Percentiles rank a stretch among this genome's conserved stretches.
These are phyloP conservation scores for Candida albicans DNA, from an alignment of 1,139 yeast species.

Conservation along the genomic window DNA sequence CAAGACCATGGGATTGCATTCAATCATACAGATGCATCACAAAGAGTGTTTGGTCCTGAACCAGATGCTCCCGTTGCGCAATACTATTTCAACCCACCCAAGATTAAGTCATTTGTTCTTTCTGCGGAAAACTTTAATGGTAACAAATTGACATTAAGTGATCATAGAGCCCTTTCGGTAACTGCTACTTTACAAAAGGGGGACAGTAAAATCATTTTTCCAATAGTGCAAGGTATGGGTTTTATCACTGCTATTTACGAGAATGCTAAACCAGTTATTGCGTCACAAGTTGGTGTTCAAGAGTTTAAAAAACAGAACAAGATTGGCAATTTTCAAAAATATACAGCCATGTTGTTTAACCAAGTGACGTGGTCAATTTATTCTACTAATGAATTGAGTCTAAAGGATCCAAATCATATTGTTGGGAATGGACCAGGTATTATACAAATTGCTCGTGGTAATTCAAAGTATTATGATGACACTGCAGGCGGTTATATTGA, in stretches of 20 bases:
- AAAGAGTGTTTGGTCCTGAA: constrained; percentile 48
- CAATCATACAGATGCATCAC: constrained; percentile 44
- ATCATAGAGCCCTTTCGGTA: constrained; percentile 39
- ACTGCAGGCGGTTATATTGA: constrained; percentile 45
- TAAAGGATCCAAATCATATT: constrained; percentile 54
- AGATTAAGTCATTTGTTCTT: constrained; percentile 43
- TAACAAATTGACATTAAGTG: constrained; percentile 23
- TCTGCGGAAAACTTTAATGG: constrained; percentile 32
- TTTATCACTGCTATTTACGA: constrained; percentile 61
- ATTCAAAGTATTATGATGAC: constrained; percentile 46
- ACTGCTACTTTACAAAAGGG: constrained; percentile 23
- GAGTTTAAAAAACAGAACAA: constrained; percentile 15
- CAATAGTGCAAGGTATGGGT: constrained; percentile 64
- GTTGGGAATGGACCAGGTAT: constrained; percentile 37
- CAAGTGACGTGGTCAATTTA: constrained; percentile 45
- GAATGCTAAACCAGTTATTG: constrained; percentile 54
- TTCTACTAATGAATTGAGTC: constrained; percentile 34
- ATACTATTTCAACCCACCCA: constrained; percentile 49
- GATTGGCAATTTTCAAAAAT: constrained; percentile 22
- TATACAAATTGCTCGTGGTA: constrained; percentile 50
- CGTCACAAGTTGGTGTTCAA: constrained; percentile 66
- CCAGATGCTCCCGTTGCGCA: constrained; percentile 36
- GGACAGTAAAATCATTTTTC: constrained; percentile 26
- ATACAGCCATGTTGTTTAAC: constrained; percentile 36
- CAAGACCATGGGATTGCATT: constrained; percentile 43